These are phyloP conservation scores for Cyberlindnera euphorbiiphila DNA, from an alignment of 805 yeast genomes.

Conservation along the genomic window DNA sequence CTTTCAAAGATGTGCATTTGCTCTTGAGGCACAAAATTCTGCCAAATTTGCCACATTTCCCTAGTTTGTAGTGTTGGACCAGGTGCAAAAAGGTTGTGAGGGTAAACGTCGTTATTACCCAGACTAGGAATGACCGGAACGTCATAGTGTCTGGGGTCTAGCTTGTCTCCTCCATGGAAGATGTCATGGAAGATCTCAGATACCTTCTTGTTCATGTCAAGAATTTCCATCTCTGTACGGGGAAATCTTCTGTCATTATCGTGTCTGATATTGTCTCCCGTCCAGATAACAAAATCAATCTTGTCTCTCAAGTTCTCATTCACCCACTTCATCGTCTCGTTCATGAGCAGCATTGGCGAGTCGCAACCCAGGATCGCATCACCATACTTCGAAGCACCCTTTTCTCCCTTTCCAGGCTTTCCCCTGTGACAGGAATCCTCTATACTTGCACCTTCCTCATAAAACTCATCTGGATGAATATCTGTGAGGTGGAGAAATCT, in stretches of 20 bases:
- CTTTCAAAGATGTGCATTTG: constrained; percentile 72
- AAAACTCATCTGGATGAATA: constrained; percentile 77
- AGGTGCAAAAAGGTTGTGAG: constrained; percentile 79
- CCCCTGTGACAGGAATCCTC: constrained; percentile 57
- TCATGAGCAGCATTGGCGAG: constrained; percentile 58
- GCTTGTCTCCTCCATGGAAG: constrained; percentile 38
- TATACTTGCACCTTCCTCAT: constrained; percentile 46
- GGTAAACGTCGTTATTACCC: constrained; percentile 87
- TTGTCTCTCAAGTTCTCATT: constrained; percentile 61
- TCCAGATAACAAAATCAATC: constrained; percentile 85
- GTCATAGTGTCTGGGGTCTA: constrained; percentile 42
- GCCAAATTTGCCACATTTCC: constrained; percentile 72
- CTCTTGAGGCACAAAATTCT: constrained; percentile 66
- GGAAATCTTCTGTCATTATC: constrained; percentile 75
- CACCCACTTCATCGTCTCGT: constrained; percentile 66
- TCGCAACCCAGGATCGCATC: constrained; percentile 79
- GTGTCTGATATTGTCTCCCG: constrained; percentile 85
- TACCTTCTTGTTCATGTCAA: constrained; percentile 61
- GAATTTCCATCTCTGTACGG: constrained; percentile 67
- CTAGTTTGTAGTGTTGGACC: constrained; percentile 90
- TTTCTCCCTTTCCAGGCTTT: constrained; percentile 28
- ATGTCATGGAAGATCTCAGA: constrained; percentile 47
- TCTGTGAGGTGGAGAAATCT: constrained; percentile 84
- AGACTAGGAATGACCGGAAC: constrained; percentile 62
- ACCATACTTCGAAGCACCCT: constrained; percentile 63